Evolutionary conservation across 2,329 filamentous ascomycete genomes (phyloP), one percentile per base, ranked within the genome.

Genomic region (Ploettnerulaceae sp.): DNA sequence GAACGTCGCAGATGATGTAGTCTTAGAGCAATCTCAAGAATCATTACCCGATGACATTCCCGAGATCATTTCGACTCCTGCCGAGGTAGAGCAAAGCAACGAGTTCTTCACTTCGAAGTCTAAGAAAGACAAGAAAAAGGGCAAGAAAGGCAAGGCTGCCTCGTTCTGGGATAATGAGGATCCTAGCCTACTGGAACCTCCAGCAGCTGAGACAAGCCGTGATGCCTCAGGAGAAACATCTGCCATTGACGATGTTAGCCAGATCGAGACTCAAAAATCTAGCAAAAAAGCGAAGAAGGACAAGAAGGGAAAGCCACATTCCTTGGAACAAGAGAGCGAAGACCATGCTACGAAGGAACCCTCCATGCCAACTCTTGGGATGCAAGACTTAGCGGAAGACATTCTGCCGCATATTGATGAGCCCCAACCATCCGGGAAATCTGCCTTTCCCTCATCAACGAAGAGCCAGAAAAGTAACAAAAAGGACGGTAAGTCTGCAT

Each of bases 121-220:
- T 24, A 69, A 70, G 58, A 71, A 70, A 39, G 65, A 67, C 21
- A 69, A 69, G 56, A 68, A 68, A 38, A 70, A 71, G 49, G 61
- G 58, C 5, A 59, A 64, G 48, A 54, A 51, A 34, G 37, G 36
- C 24, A 57, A 56, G 36, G 33, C 28, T 20, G 35, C 28, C 15
- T 45, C 49, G n/a, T 18, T 28, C 12, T 49, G 40, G 49, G 38
- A 49, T 33, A 28, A 36, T 12, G 53, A 55, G 12, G 45, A 41
- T 32, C 18, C 11, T 11, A 18, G 18, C 6, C 43, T 15, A 9
- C 14, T 18, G 14, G 31, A 36, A 29, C 9, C 26, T 28, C 7
- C 32, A 3, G 29, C 21, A 35, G 11, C 26, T 9, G 33, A 33
- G 12, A 12, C 26, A 15, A 45, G 25, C 26, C 25, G 14, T 14